Percentiles rank a stretch among this genome's conserved stretches.
phyloP scores from a whole-genome alignment of 2,329 filamentous ascomycete genomes.

The Clarireedia monteithiana region DNA sequence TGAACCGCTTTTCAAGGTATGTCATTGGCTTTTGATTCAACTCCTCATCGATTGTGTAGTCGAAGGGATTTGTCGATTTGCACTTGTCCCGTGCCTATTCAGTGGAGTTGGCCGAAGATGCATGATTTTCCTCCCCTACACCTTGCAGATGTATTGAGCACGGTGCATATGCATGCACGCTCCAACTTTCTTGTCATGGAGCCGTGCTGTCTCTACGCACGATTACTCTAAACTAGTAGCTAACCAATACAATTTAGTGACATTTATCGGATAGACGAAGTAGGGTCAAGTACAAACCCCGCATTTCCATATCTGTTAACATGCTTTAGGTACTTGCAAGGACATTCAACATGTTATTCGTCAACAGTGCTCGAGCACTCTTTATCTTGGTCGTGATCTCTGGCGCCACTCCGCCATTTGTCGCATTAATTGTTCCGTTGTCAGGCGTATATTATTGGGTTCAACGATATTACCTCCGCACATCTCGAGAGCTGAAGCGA shows the following conservation, averaged over 20 bases:
- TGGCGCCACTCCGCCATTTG: constrained; percentile 70
- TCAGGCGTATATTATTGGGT: constrained; percentile 80
- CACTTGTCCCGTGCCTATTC: background rate
- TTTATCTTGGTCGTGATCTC: constrained; percentile 88
- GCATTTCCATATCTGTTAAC: constrained; percentile 41
- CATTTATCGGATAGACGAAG: constrained; percentile 39
- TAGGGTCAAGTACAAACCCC: constrained; percentile 10
- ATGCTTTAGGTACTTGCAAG: constrained; percentile 89
- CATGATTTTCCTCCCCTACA: background rate
- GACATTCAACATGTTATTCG: constrained; percentile 95
- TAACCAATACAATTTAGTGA: constrained; percentile 32
- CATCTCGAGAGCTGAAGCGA: constrained; percentile 91
- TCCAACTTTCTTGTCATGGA: too few relatives aligned
- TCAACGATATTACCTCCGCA: constrained; percentile 93
- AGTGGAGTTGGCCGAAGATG: background rate
- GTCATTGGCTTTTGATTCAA: constrained; percentile 24
- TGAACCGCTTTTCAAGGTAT: constrained; percentile 91
- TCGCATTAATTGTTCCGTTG: constrained; percentile 74
- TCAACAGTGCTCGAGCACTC: constrained; percentile 62
- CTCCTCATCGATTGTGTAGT: background rate
- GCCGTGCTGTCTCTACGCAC: too few relatives aligned
- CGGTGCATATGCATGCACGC: constrained; percentile 1
- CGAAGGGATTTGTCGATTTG: too few relatives aligned
- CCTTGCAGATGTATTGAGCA: background rate
- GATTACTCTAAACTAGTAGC: background rate